Evolutionary conservation across 768 basidiomycete species (phyloP).

Genomic region (Xerocomus brunneocitrinus): DNA sequence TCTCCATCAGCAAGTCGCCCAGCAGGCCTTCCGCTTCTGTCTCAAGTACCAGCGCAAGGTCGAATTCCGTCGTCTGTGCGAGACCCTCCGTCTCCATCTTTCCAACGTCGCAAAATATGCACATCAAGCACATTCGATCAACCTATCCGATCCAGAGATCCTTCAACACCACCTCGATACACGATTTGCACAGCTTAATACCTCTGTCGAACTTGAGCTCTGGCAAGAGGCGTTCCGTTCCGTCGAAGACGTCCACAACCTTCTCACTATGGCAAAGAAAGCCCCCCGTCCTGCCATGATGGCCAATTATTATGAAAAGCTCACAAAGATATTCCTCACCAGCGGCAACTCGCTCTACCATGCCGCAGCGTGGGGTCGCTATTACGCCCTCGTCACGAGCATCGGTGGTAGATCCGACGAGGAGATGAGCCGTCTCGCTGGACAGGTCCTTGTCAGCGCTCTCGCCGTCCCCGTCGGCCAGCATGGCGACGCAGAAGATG

Average conservation of each 20-base stretch:
- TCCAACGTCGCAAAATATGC: slow-evolving; percentile 93
- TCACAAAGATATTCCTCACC: slow-evolving; percentile 94
- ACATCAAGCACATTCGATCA: slow-evolving; percentile 91
- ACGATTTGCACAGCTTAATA: slow-evolving; percentile 93
- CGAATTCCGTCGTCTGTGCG: slow-evolving; percentile 95
- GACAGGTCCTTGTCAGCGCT: slow-evolving; percentile 87
- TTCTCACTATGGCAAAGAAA: slow-evolving; percentile 91
- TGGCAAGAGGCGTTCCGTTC: slow-evolving; percentile 99
- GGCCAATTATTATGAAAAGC: slow-evolving; percentile 98
- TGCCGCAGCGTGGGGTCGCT: slow-evolving; percentile 92
- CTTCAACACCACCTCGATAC: slow-evolving; percentile 95
- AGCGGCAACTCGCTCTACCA: slow-evolving; percentile 93
- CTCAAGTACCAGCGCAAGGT: slow-evolving; percentile 89
- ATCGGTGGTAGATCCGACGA: slow-evolving; percentile 75
- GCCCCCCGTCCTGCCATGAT: slow-evolving; percentile 92
- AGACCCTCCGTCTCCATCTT: slow-evolving; percentile 92
- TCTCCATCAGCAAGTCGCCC: slow-evolving; percentile 73
- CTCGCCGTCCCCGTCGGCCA: slow-evolving; percentile 86
- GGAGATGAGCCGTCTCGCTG: slow-evolving; percentile 75
- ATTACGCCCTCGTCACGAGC: slow-evolving; percentile 66
- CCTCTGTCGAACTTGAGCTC: slow-evolving; percentile 94
- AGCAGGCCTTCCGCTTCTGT: slow-evolving; percentile 97
- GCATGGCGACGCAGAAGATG: slow-evolving; percentile 48
- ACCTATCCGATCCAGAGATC: slow-evolving; percentile 91
- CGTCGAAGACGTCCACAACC: slow-evolving; percentile 95